Conservation (phyloP, 2,329 filamentous ascomycete species). For the Xylaria arbuscula region DNA sequence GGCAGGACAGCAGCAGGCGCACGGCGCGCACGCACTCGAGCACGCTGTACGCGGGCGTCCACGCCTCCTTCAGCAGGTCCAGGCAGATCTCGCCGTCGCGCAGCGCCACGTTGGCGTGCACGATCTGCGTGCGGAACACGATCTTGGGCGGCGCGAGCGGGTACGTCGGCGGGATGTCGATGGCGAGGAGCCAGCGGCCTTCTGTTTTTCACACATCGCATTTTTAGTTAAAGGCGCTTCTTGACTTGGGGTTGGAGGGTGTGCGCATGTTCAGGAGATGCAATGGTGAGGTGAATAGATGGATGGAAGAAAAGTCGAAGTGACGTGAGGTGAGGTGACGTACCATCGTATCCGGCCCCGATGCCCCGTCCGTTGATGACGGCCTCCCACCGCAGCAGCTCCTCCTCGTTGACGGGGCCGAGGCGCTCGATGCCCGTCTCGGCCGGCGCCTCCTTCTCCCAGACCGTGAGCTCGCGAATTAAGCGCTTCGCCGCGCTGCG, state of each 20-base stretch:
- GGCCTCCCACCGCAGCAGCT: constrained; percentile 68
- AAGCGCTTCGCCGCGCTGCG: constrained; percentile 67
- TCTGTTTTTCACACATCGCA: constrained; percentile 52
- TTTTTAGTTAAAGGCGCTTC: constrained; percentile 11
- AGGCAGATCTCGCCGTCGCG: constrained; percentile 91
- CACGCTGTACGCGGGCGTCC: constrained; percentile 88
- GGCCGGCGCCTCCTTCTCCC: constrained; percentile 60
- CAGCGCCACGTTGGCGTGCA: constrained; percentile 81
- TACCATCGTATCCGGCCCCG: constrained; percentile 68
- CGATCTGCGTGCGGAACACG: constrained; percentile 83
- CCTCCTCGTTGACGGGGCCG: constrained; percentile 64
- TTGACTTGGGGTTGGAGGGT: too few species aligned
- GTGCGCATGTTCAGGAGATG: background rate
- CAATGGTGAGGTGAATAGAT: background rate
- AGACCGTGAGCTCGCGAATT: constrained; percentile 67
- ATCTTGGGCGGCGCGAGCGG: constrained; percentile 82
- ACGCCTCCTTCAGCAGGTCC: constrained; percentile 81
- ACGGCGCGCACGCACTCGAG: constrained; percentile 78
- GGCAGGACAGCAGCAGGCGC: constrained; percentile 74
- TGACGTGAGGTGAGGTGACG: background rate
- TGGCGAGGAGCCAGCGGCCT: constrained; percentile 85
- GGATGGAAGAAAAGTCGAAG: background rate
- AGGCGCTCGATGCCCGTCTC: constrained; percentile 69
- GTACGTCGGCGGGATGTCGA: constrained; percentile 81
- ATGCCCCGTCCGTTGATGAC: constrained; percentile 69